Conservation (phyloP, 2,329 filamentous ascomycete genomes). For the Pseudocercospora cruenta region DNA sequence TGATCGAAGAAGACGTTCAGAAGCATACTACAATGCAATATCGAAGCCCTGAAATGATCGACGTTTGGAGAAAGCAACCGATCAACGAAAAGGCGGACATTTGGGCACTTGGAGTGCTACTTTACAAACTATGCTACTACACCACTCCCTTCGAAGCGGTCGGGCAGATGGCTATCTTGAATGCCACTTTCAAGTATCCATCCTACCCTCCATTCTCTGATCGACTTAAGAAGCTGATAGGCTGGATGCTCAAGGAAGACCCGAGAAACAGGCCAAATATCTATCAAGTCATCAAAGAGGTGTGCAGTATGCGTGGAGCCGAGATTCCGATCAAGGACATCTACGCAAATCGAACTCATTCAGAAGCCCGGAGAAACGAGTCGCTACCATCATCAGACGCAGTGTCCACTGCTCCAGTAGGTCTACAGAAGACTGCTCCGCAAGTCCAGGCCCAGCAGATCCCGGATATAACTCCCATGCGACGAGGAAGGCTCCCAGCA, state of each 20-base stretch:
- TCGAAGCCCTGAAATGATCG: slow-evolving; percentile 96
- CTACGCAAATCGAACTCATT: slow-evolving; percentile 60
- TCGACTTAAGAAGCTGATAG: slow-evolving; percentile 84
- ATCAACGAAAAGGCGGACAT: slow-evolving; percentile 99
- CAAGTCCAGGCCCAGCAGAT: slow-evolving; percentile 71
- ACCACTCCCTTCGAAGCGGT: slow-evolving; percentile 98
- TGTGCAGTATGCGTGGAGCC: slow-evolving; percentile 84
- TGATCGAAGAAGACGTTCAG: slow-evolving; percentile 96
- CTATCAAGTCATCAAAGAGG: slow-evolving; percentile 86
- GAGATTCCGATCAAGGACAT: slow-evolving; percentile 82
- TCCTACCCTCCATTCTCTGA: slow-evolving; percentile 88
- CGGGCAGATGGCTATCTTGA: slow-evolving; percentile 94
- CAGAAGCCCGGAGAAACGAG: slow-evolving; percentile 65
- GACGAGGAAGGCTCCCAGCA: slow-evolving; percentile 70
- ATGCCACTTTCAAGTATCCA: slow-evolving; percentile 91
- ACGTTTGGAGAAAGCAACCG: slow-evolving; percentile 93
- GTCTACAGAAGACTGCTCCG: slow-evolving; percentile 79
- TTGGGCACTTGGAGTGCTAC: slow-evolving; percentile 89
- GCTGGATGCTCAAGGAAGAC: slow-evolving; percentile 87
- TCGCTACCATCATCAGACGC: slow-evolving; percentile 61
- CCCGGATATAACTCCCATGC: slow-evolving; percentile 92
- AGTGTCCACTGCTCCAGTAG: slow-evolving; percentile 53
- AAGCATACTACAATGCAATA: slow-evolving; percentile 97
- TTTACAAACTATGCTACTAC: slow-evolving; percentile 99
- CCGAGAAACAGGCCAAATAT: slow-evolving; percentile 84